Evolutionary conservation across 2,329 filamentous ascomycete species (phyloP).

Genomic region (Xylaria sp.): DNA sequence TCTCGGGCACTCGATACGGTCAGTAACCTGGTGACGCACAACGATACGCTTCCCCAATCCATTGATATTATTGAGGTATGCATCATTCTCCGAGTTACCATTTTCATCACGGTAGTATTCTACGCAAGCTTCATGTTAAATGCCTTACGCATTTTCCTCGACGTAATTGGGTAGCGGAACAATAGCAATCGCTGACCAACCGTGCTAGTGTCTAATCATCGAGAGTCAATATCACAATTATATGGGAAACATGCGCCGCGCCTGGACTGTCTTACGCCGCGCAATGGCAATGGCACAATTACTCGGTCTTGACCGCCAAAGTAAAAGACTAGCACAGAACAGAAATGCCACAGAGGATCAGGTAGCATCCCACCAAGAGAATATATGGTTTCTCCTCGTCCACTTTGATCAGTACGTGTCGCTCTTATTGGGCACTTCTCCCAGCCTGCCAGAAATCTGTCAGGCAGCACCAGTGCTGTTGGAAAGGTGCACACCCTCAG

Average conservation of each 20-base stretch:
- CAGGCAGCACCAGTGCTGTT: slow-evolving; percentile 48
- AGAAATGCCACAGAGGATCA: slow-evolving; percentile 46
- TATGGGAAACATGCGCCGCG: slow-evolving; percentile 57
- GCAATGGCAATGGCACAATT: slow-evolving; percentile 59
- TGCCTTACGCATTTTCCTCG: background rate
- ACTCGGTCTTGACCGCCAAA: slow-evolving; percentile 50
- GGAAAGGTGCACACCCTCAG: slow-evolving; percentile 42
- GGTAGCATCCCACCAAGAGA: slow-evolving; percentile 49
- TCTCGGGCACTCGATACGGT: slow-evolving; percentile 45
- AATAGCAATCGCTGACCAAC: slow-evolving; percentile 45
- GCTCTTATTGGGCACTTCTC: slow-evolving; percentile 60
- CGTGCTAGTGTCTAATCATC: slow-evolving; percentile 54
- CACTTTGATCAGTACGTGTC: slow-evolving; percentile 60
- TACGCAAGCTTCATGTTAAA: background rate
- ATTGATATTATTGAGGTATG: slow-evolving; percentile 59
- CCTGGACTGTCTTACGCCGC: slow-evolving; percentile 59
- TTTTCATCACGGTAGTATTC: background rate
- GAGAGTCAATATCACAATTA: slow-evolving; percentile 61
- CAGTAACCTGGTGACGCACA: slow-evolving; percentile 55
- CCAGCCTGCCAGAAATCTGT: slow-evolving; percentile 48
- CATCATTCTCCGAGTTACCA: background rate
- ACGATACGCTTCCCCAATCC: slow-evolving; percentile 59
- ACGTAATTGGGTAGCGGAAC: background rate
- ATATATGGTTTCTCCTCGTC: slow-evolving; percentile 61
- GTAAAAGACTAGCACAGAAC: slow-evolving; percentile 13